These are phyloP conservation scores for Acorus gramineus DNA, from an alignment of 106 monocot genomes.

Conservation along the genomic window DNA sequence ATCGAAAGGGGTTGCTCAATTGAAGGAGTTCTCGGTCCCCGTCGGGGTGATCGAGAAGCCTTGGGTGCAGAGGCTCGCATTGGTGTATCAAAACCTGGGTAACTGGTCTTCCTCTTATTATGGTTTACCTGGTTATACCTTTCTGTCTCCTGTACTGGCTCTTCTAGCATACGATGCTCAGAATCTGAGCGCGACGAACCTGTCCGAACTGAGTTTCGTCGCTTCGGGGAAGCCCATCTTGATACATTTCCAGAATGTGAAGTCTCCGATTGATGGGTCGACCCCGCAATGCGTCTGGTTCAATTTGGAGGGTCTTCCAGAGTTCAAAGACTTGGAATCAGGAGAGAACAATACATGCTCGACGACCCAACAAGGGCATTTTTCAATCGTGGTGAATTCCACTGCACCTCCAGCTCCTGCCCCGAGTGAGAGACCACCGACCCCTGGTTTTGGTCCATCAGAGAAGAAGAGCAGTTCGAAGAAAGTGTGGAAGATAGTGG, in stretches of 20 bases:
- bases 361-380: slow-evolving; percentile 55
- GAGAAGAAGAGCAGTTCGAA: no score
- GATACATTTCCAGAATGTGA: slow-evolving; percentile 39
- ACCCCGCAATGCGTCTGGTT: slow-evolving; percentile 50
- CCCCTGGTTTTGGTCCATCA: no score
- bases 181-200: slow-evolving; percentile 38
- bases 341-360: slow-evolving; percentile 24
- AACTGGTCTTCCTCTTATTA: slow-evolving; percentile 22
- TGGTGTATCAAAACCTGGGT: slow-evolving; percentile 26
- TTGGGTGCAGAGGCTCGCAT: slow-evolving; percentile 51
- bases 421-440: no score
- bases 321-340: slow-evolving; percentile 38
- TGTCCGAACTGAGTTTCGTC: slow-evolving; percentile 38
- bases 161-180: slow-evolving; percentile 51
- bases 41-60: slow-evolving; percentile 50
- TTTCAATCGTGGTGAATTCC: slow-evolving; percentile 58
- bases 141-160: slow-evolving; percentile 11
- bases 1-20: slow-evolving; percentile 38
- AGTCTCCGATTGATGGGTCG: slow-evolving; percentile 7
- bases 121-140: slow-evolving; percentile 10
- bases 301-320: slow-evolving; percentile 41
- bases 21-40: slow-evolving; percentile 63
- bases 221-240: slow-evolving; percentile 42
- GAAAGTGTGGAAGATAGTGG: slow-evolving; percentile 50
- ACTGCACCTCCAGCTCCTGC: slow-evolving; percentile 4